Percentiles rank a stretch among this genome's conserved stretches.
phyloP scores from a whole-genome alignment of 2,329 filamentous ascomycete species.

The Clonostachys solani region DNA sequence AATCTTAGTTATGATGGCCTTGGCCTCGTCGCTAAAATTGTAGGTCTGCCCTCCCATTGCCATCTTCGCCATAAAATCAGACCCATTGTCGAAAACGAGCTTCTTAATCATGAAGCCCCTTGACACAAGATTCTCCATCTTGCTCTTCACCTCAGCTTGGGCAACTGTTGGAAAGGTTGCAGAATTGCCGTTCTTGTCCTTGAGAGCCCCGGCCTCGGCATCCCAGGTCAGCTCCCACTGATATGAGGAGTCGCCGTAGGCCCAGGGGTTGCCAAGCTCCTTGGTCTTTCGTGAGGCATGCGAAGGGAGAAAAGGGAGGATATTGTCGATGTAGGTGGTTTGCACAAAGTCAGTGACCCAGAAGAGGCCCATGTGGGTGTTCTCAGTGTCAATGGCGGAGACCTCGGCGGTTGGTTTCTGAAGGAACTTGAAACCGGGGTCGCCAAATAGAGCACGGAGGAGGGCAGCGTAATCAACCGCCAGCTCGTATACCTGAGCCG shows the following conservation, averaged over 20 bases:
- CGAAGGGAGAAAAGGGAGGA: background rate
- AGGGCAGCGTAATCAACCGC: background rate
- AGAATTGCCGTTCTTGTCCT: background rate
- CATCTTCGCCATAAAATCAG: background rate
- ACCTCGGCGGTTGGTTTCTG: background rate
- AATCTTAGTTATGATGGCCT: background rate
- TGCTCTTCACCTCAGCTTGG: background rate
- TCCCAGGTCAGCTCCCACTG: background rate
- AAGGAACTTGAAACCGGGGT: background rate
- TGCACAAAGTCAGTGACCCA: background rate
- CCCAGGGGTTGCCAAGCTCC: background rate
- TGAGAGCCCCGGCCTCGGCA: background rate
- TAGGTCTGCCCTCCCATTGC: background rate
- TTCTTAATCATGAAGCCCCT: background rate
- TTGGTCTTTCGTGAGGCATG: background rate
- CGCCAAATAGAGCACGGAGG: background rate
- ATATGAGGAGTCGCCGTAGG: background rate
- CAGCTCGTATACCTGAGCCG: background rate
- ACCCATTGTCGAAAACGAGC: background rate
- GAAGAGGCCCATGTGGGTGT: background rate
- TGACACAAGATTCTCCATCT: background rate
- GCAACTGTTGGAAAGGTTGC: background rate
- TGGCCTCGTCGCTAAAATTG: background rate
- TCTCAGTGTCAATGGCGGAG: background rate
- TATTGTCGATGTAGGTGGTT: background rate